Base-by-base conservation (phyloP, 2,329 filamentous ascomycete species). In the Diplodia mutila region DNA sequence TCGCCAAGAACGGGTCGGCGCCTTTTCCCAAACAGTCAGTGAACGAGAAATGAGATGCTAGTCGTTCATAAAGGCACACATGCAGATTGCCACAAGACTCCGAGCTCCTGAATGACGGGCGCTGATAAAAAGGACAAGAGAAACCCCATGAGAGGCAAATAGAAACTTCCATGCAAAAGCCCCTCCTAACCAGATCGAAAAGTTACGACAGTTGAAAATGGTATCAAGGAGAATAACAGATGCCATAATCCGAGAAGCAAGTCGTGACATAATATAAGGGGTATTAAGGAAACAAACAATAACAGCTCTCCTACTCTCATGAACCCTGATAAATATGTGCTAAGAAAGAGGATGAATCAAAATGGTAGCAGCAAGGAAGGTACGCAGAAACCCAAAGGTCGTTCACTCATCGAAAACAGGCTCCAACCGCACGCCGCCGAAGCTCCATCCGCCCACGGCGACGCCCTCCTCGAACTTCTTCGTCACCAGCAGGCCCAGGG, bases 341-440 rank as follows among this genome's bases (percentile, higher is more conserved):
- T 3, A 18, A 21, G 16, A 3, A 23, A 39, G 4, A 7, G 54
- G 21, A 29, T 12, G 14, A 29, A 27, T 16, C 4, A n/a, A 46
- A 27, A 59, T 25, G 6, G 23, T 11, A 39, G 51, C 2, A 12
- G 52, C 7, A 27, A 11, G 7, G 12, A 53, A 39, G 39, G 23
- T 37, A 29, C 5, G 32, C 5, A 11, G 34, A 64, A 53, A 11
- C 23, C 25, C 4, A 3, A 16, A 9, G 2, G 12, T 14, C 16
- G 8, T 14, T 59, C 53, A 66, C 39, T 34, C 54, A 12, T 51
- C 54, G 29, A 78, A 78, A 7, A 78, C 71, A 1, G 78, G 78
- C 69, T 79, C 73, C 66, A 80, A 48, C 54, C 75, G 72, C 42
- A 80, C 76, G 0, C 78, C 78, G 0, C 78, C 78, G 72, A 80